phyloP scores from a whole-genome alignment of 345 rosid species.

The Ceriops zippeliana region DNA sequence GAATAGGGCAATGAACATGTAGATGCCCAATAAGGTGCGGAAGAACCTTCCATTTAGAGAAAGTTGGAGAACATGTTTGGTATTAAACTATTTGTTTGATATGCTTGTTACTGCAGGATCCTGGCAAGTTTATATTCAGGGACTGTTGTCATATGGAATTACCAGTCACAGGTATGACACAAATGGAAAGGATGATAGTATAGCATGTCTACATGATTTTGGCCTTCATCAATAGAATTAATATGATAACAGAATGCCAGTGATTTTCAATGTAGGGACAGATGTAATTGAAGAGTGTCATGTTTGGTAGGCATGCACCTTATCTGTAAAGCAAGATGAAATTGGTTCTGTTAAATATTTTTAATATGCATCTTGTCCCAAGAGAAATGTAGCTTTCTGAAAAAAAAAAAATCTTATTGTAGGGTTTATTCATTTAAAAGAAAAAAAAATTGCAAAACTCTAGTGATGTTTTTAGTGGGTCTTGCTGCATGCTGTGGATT shows the following conservation, averaged over 20 bases:
- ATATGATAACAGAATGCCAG: background rate
- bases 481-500: background rate
- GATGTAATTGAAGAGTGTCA: no score
- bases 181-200: no score
- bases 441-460: background rate
- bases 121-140: constrained; percentile 50
- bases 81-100: constrained; percentile 4
- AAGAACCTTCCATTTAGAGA: background rate
- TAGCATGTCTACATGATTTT: no score
- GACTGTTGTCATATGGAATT: constrained; percentile 51
- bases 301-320: background rate
- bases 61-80: background rate
- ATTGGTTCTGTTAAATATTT: background rate
- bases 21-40: background rate
- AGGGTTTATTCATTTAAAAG: background rate
- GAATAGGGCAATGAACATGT: no score
- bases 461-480: background rate
- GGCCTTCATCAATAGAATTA: background rate
- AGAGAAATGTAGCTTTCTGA: background rate
- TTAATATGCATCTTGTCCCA: background rate
- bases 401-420: background rate
- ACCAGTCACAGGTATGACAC: constrained; percentile 74
- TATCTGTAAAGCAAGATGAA: background rate
- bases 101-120: constrained; percentile 38
- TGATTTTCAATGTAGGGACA: background rate